Evolutionary conservation across 768 basidiomycete species (phyloP), one percentile per base, ranked within the genome.

Genomic region (Leucocoprinus leucothites): DNA sequence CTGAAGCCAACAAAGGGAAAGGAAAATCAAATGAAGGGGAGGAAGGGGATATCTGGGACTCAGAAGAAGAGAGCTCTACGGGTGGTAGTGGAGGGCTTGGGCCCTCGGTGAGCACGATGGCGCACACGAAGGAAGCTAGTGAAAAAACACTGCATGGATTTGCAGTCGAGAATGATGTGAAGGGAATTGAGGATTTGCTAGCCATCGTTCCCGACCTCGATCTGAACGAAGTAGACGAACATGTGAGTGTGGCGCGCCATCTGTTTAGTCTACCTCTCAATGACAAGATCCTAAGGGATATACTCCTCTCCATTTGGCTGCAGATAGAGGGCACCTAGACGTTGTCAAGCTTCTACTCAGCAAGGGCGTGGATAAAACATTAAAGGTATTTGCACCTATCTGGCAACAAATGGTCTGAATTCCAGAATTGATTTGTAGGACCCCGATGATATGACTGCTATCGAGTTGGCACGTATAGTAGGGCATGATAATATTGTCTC

Each of bases 241-340:
- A 81, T 74, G 94, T 94, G 67, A 68, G 86, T 71, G 25, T 35
- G 40, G 46, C 9, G 9, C 19, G 28, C 18, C 16, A n/a, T 58
- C 14, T 43, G 16, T 43, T 16, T 25, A n/a, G 42, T 24, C 40
- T 36, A 52, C 48, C 50, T 18, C 52, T 42, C 51, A 56, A 56
- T 50, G 25, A 35, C 22, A 35, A 47, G 25, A 19, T 7, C 18
- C 44, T 56, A 63, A 97, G 94, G 94, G 91, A 34, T 94, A 93
- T 66, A 91, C 93, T 0, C 79, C 94, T 7, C 70, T 97, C 18
- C 94, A 97, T 62, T 76, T 95, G 0, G 94, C 94, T 3, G 82
- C 86, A 24, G 94, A 97, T 67, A 76, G 94, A 63, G 94, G 94
- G 1, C 77, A 84, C 62, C 52, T 73, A 6, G 72, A 75, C 0